Evolutionary conservation across 2,329 filamentous ascomycete genomes (phyloP), one percentile per base, ranked within the genome.

Genomic region (Pezicula carpinea): DNA sequence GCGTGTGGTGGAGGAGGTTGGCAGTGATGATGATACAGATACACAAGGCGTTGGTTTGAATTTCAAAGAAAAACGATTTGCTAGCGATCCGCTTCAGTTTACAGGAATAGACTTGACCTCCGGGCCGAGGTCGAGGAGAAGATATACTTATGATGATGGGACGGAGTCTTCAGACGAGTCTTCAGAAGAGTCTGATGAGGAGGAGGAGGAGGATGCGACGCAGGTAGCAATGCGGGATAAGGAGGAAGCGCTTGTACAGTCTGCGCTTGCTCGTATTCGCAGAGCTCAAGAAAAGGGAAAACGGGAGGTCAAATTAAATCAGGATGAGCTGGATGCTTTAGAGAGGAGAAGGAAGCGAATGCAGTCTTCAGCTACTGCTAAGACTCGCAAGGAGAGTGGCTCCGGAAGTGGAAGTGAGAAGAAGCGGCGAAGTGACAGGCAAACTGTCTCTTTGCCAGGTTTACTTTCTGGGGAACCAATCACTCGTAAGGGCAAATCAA

Each of bases 271-370:
- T 58, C 85, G 89, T 55, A 95, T 96, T 62, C 80, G 83, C 54
- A 79, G 82, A 54, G 89, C 91, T 14, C 83, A 88, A 63, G 80
- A 80, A 53, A 82, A 82, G 60, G 90, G 90, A 53, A 85, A 84
- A 65, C 74, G 77, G 38, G 87, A 95, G 48, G 88, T 96, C 47
- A 86, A 84, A 63, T 76, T 97, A 53, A 89, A 79, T 57, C 79
- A 83, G 59, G 82, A 86, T 45, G 91, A 96, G 66, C 73, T 96
- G 57, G 85, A 84, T 52, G 90, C 89, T 39, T 74, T 95, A 56
- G 85, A 92, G 62, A 79, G 82, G 53, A 75, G 77, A 59, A 71
- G 78, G 52, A 79, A 82, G 63, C 79, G 83, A 48, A 69, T 82
- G 58, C 54, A 63, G 43, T 53, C 57, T 34, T 55, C 53, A 26